Percentiles rank a stretch among this genome's conserved stretches.
These are phyloP conservation scores for Incumbomyces lentus DNA, from an alignment of 2,329 filamentous ascomycete species.

Conservation along the genomic window DNA sequence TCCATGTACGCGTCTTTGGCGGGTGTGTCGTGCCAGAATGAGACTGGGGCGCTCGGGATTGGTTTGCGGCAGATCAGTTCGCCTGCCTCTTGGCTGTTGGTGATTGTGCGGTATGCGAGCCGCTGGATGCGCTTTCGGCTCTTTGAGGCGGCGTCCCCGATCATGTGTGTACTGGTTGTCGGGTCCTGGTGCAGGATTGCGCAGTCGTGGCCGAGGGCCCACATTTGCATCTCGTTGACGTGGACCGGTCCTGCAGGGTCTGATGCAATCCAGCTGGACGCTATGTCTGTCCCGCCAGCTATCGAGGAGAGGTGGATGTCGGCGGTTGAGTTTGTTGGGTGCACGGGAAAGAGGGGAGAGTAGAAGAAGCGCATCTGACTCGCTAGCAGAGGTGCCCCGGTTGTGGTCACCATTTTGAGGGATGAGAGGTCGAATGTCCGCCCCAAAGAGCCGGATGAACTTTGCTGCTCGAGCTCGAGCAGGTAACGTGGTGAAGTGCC, in stretches of 20 bases:
- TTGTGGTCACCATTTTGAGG: constrained; percentile 36
- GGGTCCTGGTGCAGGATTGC: constrained; percentile 26
- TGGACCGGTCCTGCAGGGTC: constrained; percentile 35
- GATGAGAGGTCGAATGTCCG: constrained; percentile 28
- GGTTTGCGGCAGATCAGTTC: constrained; percentile 38
- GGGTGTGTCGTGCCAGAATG: constrained; percentile 35
- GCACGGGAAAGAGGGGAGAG: constrained; percentile 25
- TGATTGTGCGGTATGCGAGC: constrained; percentile 6
- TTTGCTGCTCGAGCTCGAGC: constrained; percentile 32
- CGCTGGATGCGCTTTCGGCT: background rate
- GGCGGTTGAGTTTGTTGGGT: background rate
- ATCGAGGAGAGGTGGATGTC: constrained; percentile 32
- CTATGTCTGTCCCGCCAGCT: constrained; percentile 40
- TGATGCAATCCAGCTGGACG: constrained; percentile 34
- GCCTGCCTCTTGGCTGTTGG: constrained; percentile 28
- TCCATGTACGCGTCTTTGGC: constrained; percentile 31
- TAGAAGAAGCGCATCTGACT: constrained; percentile 40
- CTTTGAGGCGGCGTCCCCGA: constrained; percentile 11
- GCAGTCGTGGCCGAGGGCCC: constrained; percentile 37
- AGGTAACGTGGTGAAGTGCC: constrained; percentile 37
- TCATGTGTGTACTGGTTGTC: constrained; percentile 26
- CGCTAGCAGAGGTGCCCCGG: constrained; percentile 33
- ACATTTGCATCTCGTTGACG: constrained; percentile 37
- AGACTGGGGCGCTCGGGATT: constrained; percentile 38
- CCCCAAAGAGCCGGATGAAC: constrained; percentile 1